phyloP scores from a whole-genome alignment of 1,139 yeast genomes.

The Zygosaccharomyces pseudobailii region DNA sequence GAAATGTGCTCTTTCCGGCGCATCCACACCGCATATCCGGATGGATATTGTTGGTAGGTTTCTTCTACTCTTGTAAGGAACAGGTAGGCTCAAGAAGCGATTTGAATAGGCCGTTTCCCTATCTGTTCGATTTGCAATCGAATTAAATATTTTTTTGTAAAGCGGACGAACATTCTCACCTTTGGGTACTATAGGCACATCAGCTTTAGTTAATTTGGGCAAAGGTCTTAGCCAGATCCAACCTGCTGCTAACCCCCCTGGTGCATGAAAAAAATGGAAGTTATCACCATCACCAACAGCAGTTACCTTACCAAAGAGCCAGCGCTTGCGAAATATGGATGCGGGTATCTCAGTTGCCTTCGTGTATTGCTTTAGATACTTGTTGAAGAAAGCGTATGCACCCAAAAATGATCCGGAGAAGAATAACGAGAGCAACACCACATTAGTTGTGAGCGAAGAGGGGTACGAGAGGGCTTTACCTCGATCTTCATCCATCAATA shows the following conservation, averaged over 20 bases:
- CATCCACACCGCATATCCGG: constrained; percentile 92
- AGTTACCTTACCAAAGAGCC: constrained; percentile 76
- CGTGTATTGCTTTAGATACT: constrained; percentile 38
- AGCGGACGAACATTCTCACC: neutral
- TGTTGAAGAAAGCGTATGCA: constrained; percentile 36
- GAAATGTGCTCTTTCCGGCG: constrained; percentile 93
- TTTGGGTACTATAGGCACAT: neutral
- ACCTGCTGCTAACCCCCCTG: constrained; percentile 83
- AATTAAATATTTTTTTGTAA: constrained; percentile 6
- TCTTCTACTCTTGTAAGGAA: constrained; percentile 47
- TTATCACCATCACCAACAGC: constrained; percentile 97
- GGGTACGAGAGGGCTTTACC: constrained; percentile 5
- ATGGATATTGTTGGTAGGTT: constrained; percentile 45
- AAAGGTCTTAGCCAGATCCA: constrained; percentile 84
- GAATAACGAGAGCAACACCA: constrained; percentile 29
- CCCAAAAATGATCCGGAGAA: constrained; percentile 36
- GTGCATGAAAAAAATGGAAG: constrained; percentile 86
- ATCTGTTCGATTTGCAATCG: constrained; percentile 2
- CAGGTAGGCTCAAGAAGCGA: constrained; percentile 38
- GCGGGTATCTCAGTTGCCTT: constrained; percentile 41
- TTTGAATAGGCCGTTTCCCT: constrained; percentile 15
- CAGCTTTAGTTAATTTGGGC: constrained; percentile 35
- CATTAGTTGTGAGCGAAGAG: constrained; percentile 12
- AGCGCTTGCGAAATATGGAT: constrained; percentile 37
- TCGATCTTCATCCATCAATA: constrained; percentile 8